A percentile compares a stretch with the other conserved stretches of the same genome.
These are phyloP conservation scores for Neoscytalidium dimidiatum DNA, from an alignment of 2,329 filamentous ascomycete genomes.

Conservation along the genomic window DNA sequence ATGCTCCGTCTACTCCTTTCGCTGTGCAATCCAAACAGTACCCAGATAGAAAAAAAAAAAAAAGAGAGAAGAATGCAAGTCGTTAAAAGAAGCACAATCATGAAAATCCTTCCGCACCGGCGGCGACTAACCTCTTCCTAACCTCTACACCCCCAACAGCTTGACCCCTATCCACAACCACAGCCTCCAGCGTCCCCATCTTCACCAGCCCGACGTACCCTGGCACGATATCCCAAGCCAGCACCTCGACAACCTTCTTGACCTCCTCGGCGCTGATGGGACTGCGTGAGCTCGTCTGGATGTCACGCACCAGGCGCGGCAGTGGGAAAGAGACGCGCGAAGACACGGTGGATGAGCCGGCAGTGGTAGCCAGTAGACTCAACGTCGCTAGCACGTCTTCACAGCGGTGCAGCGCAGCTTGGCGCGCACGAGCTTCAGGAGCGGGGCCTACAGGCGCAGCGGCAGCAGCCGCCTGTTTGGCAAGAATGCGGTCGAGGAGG, in stretches of 20 bases:
- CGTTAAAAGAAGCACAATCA: neutral
- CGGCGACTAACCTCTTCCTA: slow-evolving; percentile 30
- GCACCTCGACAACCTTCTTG: slow-evolving; percentile 43
- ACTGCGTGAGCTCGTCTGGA: slow-evolving; percentile 48
- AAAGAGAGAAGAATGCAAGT: no score
- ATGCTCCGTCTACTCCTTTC: neutral
- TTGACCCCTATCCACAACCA: slow-evolving; percentile 41
- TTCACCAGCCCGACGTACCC: slow-evolving; percentile 44
- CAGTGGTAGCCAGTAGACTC: slow-evolving; percentile 40
- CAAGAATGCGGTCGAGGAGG: slow-evolving; percentile 53
- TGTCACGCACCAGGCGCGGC: slow-evolving; percentile 41
- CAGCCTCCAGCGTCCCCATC: slow-evolving; percentile 43
- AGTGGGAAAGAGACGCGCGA: slow-evolving; percentile 47
- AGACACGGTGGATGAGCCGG: neutral
- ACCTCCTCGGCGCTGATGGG: slow-evolving; percentile 49
- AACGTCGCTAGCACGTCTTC: slow-evolving; percentile 48
- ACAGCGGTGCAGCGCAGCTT: slow-evolving; percentile 48
- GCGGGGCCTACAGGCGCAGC: slow-evolving; percentile 41
- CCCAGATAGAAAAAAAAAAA: neutral
- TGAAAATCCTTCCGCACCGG: neutral
- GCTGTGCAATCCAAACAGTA: neutral
- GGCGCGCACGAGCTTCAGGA: slow-evolving; percentile 46
- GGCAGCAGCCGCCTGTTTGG: slow-evolving; percentile 48
- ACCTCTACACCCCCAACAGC: slow-evolving; percentile 35
- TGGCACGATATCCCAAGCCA: slow-evolving; percentile 46